Evolutionary conservation across 371 early-diverging fungal species (phyloP), one percentile per base, ranked within the genome.

Genomic region (Syncephalis plumigaleata): DNA sequence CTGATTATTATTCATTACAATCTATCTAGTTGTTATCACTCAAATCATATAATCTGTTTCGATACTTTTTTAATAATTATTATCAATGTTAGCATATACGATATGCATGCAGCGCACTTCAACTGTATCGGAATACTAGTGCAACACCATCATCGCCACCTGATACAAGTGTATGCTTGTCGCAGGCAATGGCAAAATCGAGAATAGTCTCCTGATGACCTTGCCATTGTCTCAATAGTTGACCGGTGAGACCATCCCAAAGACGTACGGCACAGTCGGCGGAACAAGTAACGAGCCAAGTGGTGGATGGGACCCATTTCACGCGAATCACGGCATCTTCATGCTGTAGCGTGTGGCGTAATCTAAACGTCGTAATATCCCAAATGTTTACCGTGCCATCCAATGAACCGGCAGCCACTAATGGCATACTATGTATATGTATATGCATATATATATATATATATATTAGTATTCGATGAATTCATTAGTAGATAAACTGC

Each of bases 161-260:
- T 7, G 81, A 73, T 5, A 86, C 77, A 31, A 84, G 59, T 0
- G 67, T 73, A 36, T 65, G 52, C 16, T 86, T 91, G 60, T 89
- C 88, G 54, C 71, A 68, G 24, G 83, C 64, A 36, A 84, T 56
- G 3, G 79, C 84, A 60, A 96, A 76, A 55, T 77, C 80, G 55
- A 95, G 65, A 36, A 97, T 75, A 9, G 81, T 64, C 50, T 87
- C 87, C 57, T 81, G 80, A 56, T 95, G 95, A 31, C 97, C 97
- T 42, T 66, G 53, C 73, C 77, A 91, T 5, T 59, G 61, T 51
- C 76, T 73, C 47, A 77, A 55, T 44, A 71, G 75, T 44, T 70
- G 56, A 0, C 87, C 87, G 9, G 84, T 81, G 51, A 88, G 65
- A 37, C 73, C 68, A 67, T 94, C 94, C 92, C 92, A 94, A 45